Conservation (phyloP, 2,329 filamentous ascomycete species). For the Aureobasidium sp. region DNA sequence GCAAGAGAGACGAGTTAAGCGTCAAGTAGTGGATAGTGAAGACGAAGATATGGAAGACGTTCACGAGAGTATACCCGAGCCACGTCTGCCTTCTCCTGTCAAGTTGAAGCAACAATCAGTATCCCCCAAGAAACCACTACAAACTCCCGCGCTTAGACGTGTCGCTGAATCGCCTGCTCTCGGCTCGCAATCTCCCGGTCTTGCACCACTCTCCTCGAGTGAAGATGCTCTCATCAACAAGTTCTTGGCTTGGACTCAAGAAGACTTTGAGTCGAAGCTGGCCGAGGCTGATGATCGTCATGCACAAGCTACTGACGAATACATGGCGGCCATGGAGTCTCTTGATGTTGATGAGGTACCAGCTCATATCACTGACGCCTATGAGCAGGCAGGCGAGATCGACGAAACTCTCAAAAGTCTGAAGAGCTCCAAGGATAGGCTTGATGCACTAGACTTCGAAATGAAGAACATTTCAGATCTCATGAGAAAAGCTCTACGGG, state of each 20-base stretch:
- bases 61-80: constrained; percentile 3
- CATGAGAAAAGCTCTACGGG: constrained; percentile 16
- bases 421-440: constrained; percentile 1
- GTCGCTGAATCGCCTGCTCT: background rate
- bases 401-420: constrained; percentile 10
- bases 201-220: constrained; percentile 2
- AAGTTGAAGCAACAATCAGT: constrained; percentile 13
- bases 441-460: constrained; percentile 4
- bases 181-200: background rate
- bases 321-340: constrained; percentile 12
- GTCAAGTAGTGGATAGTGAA: constrained; percentile 8
- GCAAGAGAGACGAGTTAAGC: background rate
- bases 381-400: background rate
- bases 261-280: background rate
- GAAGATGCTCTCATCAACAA: constrained; percentile 11
- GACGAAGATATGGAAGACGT: constrained; percentile 15
- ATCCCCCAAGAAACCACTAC: constrained; percentile 2
- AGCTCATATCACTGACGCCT: background rate
- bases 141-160: constrained; percentile 1
- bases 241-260: constrained; percentile 4
- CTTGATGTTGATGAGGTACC: constrained; percentile 12
- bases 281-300: constrained; percentile 1
- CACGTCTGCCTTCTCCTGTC: constrained; percentile 3
- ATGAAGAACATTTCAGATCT: constrained; percentile 6
- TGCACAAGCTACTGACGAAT: constrained; percentile 14